Conservation (phyloP, 2,329 filamentous ascomycete genomes). For the Penicillium sp. region DNA sequence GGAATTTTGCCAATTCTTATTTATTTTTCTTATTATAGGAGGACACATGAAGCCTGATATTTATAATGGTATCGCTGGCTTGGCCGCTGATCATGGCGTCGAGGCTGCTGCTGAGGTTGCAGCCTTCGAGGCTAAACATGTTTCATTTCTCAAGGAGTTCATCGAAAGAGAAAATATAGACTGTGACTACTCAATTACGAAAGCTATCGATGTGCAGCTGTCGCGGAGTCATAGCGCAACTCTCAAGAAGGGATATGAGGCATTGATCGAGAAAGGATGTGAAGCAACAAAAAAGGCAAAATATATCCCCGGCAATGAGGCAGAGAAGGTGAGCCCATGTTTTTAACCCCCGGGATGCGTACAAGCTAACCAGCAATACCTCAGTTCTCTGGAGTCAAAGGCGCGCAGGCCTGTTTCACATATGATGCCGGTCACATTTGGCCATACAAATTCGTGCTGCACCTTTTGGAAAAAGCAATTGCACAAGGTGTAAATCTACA, state of each 20-base stretch:
- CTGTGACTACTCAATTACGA: conserved; percentile 44
- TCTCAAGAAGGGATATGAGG: conserved; percentile 32
- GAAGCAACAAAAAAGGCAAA: conserved; percentile 30
- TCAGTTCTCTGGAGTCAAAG: conserved; percentile 41
- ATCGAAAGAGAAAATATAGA: conserved; percentile 45
- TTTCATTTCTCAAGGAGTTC: conserved; percentile 41
- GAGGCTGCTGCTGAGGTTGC: conserved; percentile 42
- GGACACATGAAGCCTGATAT: conserved; percentile 47
- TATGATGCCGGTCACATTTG: conserved; percentile 38
- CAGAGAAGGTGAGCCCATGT: conserved; percentile 23
- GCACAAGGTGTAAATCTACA: conserved; percentile 53
- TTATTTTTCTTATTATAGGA: conserved; percentile 16
- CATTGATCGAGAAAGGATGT: conserved; percentile 28
- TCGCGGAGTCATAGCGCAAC: conserved; percentile 32
- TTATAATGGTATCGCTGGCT: conserved; percentile 39
- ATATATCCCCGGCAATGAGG: conserved; percentile 23
- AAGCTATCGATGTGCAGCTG: conserved; percentile 42
- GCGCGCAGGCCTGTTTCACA: conserved; percentile 35
- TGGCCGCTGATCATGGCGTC: conserved; percentile 34
- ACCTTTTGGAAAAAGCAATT: conserved; percentile 64
- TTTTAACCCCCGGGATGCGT: too few species aligned
- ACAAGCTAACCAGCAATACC: background rate
- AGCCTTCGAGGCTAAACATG: conserved; percentile 43
- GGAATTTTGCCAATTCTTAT: background rate
- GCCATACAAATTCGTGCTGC: conserved; percentile 79